Evolutionary conservation across 495 filamentous ascomycete genomes (phyloP).

Genomic region (Paragyromitra xinjiangensis): DNA sequence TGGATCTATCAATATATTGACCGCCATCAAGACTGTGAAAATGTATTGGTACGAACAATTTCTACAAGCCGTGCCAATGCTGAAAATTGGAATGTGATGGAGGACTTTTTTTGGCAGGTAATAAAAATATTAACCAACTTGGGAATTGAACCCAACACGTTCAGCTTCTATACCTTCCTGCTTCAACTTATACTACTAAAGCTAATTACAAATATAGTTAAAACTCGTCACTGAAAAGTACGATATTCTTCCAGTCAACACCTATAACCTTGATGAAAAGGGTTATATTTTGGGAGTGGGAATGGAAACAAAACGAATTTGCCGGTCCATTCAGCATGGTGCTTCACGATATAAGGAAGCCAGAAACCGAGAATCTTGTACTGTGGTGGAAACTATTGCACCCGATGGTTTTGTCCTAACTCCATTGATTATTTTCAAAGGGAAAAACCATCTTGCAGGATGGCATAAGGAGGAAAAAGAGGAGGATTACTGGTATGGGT

Average conservation of each 20-base stretch:
- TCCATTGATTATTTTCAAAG: constrained; percentile 20
- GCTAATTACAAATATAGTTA: not conserved
- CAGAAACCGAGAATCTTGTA: not conserved
- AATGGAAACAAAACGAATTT: not conserved
- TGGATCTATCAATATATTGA: not conserved
- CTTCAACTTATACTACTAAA: not conserved
- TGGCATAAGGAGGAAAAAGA: constrained; percentile 12
- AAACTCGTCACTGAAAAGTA: not conserved
- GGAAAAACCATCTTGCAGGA: constrained; percentile 8
- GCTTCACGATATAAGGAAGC: not conserved
- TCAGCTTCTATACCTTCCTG: no score
- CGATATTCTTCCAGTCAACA: not conserved
- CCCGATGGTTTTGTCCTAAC: constrained; percentile 15
- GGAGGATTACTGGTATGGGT: constrained; percentile 15
- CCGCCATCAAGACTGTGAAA: no score
- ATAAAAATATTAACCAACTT: no score
- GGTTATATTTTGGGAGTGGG: not conserved
- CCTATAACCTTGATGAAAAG: not conserved
- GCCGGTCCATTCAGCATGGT: not conserved
- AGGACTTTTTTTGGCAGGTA: no score
- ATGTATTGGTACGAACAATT: no score
- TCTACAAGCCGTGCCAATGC: no score
- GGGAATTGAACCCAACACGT: no score
- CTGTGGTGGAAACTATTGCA: constrained; percentile 4
- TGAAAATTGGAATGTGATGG: no score